Evolutionary conservation across 495 filamentous ascomycete genomes (phyloP), one percentile per base, ranked within the genome.

Genomic region (Delitschia confertaspora): DNA sequence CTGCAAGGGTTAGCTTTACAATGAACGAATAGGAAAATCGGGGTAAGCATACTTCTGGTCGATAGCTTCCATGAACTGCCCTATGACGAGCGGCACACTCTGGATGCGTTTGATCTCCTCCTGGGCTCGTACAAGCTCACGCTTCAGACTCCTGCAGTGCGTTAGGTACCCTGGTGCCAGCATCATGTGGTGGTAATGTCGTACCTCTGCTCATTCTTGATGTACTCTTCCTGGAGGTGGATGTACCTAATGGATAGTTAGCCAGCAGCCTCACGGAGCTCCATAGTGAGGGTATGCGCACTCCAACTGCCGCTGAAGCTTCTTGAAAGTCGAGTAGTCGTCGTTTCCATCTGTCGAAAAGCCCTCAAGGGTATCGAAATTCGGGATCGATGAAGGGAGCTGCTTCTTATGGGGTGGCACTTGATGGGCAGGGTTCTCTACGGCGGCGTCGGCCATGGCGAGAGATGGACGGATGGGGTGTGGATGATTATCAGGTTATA

Each of bases 21-120:
- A 23, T 3, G 6, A 19, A 9, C 9, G 11, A 2, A 3, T 9
- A n/a, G 16, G 1, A 18, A 14, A 32, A 30, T n/a, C n/a, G 33
- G 16, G 10, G 10, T n/a, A 18, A 6, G 41, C 74, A 65, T 75
- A 95, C 88, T 95, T 98, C 62, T 98, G 93, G 66, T 98, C 91
- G 57, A 98, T 98, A 38, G 91, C 91, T 68, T 98, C 91, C 91
- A 98, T 98, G 64, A 98, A 98, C 69, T 98, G 91, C 35, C 91
- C 91, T 62, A 98, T 98, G 43, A 98, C 91, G 55, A 98, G 65
- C 2, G 91, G 91, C 22, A 98, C 91, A 65, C 87, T 94, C 65
- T 98, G 91, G 63, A 98, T 98, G 48, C 91, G 80, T 72, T 98
- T 98, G 68, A 98, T 98, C 70, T 98, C 91, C 65, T 98, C 91